A percentile compares a stretch with the other conserved stretches of the same genome.
These are phyloP conservation scores for Myriosclerotinia curreyana DNA, from an alignment of 2,329 filamentous ascomycete species.

Conservation along the genomic window DNA sequence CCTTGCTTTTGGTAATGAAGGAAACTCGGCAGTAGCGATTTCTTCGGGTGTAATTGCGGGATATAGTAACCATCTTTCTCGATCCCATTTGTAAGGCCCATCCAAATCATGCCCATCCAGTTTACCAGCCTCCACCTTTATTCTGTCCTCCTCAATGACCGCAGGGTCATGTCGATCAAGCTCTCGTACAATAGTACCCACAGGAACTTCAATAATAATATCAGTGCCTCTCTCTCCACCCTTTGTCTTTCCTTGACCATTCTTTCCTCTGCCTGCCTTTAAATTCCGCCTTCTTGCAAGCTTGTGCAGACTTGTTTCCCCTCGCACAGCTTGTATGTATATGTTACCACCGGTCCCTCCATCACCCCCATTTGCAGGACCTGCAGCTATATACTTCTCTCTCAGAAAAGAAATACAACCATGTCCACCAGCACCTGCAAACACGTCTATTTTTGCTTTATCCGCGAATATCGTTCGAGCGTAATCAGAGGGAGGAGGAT, in stretches of 20 bases:
- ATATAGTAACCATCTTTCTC: constrained; percentile 82
- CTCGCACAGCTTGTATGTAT: constrained; percentile 89
- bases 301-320: constrained; percentile 92
- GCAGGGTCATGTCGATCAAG: constrained; percentile 74
- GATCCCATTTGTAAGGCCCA: constrained; percentile 43
- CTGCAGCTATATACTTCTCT: constrained; percentile 84
- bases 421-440: constrained; percentile 79
- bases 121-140: constrained; percentile 42
- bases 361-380: constrained; percentile 91
- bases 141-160: constrained; percentile 59
- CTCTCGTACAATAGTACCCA: constrained; percentile 88
- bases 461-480: constrained; percentile 80
- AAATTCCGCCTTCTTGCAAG: constrained; percentile 73
- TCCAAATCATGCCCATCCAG: constrained; percentile 35
- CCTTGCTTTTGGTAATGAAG: constrained; percentile 53
- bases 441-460: constrained; percentile 72
- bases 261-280: constrained; percentile 71
- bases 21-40: constrained; percentile 58
- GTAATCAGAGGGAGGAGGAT: constrained; percentile 83
- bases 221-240: constrained; percentile 82
- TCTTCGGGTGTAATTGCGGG: constrained; percentile 75
- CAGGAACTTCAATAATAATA: constrained; percentile 82
- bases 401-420: constrained; percentile 93
- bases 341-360: constrained; percentile 88
- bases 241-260: constrained; percentile 70